A percentile compares a stretch with the other conserved stretches of the same genome.
Evolutionary conservation across 805 yeast genomes (phyloP).

Genomic region (Saturnispora bothae): DNA sequence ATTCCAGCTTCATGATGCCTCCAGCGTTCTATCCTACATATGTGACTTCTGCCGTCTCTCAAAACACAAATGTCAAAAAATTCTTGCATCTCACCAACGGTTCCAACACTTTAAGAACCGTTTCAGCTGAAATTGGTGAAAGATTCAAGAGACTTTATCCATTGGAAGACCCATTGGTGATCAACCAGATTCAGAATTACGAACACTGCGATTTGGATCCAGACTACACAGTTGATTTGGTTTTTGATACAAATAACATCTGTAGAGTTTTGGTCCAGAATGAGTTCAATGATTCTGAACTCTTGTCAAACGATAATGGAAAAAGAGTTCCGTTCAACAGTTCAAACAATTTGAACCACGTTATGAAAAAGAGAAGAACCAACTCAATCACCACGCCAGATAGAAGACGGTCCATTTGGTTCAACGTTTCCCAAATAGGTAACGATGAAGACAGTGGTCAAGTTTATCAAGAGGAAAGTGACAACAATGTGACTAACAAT

Average conservation of each 20-base stretch:
- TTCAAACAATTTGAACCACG: conserved; percentile 18
- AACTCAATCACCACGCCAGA: conserved; percentile 9
- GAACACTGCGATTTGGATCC: conserved; percentile 72
- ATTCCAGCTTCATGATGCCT: conserved; percentile 11
- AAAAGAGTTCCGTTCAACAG: conserved; percentile 21
- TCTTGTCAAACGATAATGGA: conserved; percentile 7
- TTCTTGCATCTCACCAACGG: conserved; percentile 56
- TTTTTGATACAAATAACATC: conserved; percentile 42
- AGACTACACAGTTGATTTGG: conserved; percentile 55
- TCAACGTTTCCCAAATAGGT: conserved; percentile 4
- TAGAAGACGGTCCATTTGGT: conserved; percentile 22
- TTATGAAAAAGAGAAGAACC: conserved; percentile 25
- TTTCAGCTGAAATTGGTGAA: conserved; percentile 43
- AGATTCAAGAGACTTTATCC: conserved; percentile 61
- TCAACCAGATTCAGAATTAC: conserved; percentile 55
- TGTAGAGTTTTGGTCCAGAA: conserved; percentile 36
- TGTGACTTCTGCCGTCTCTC: too few species aligned
- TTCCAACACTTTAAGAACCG: conserved; percentile 33
- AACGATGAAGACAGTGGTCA: neutral
- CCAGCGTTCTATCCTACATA: conserved; percentile 9
- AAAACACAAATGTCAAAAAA: conserved; percentile 29
- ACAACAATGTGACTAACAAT: neutral
- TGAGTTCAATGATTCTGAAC: conserved; percentile 23
- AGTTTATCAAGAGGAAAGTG: neutral
- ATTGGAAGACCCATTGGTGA: conserved; percentile 39